These are phyloP conservation scores for Pulveroboletus ravenelii DNA, from an alignment of 768 basidiomycete species.

Conservation along the genomic window DNA sequence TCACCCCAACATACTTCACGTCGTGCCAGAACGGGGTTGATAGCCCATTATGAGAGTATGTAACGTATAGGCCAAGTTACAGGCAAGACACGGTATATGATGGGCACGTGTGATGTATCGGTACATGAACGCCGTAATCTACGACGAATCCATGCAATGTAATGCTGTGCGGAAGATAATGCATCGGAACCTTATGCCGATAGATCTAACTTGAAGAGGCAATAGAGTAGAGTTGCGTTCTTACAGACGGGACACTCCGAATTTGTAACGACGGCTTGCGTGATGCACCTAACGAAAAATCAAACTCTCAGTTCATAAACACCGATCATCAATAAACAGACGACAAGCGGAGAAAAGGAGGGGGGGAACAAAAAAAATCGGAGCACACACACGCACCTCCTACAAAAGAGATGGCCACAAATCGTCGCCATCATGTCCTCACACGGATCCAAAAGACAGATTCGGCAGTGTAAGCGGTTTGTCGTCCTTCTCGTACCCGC, in stretches of 20 bases:
- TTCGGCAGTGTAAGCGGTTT: conserved; percentile 43
- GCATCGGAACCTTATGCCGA: conserved; percentile 8
- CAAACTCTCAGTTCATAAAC: not conserved
- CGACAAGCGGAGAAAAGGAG: not conserved
- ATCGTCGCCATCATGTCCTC: conserved; percentile 53
- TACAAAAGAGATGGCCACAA: conserved; percentile 63
- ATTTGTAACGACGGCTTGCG: conserved; percentile 41
- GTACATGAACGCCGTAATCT: not conserved
- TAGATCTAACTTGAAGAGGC: conserved; percentile 51
- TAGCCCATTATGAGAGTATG: not conserved
- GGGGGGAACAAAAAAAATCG: not conserved
- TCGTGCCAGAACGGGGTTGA: not conserved
- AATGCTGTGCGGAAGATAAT: not conserved
- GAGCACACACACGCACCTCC: conserved; percentile 34
- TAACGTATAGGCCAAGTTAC: not conserved
- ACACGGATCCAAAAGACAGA: conserved; percentile 45
- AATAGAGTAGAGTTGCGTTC: conserved; percentile 49
- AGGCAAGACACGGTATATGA: not conserved
- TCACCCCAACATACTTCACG: not conserved
- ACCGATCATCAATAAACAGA: not conserved
- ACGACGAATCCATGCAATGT: no score
- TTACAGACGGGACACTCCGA: conserved; percentile 51
- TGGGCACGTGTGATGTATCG: not conserved
- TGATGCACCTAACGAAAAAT: conserved; percentile 42
- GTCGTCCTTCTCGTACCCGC: not conserved